Evolutionary conservation across 129 eudicot genomes (phyloP).

Genomic region (Centaurea solstitialis): DNA sequence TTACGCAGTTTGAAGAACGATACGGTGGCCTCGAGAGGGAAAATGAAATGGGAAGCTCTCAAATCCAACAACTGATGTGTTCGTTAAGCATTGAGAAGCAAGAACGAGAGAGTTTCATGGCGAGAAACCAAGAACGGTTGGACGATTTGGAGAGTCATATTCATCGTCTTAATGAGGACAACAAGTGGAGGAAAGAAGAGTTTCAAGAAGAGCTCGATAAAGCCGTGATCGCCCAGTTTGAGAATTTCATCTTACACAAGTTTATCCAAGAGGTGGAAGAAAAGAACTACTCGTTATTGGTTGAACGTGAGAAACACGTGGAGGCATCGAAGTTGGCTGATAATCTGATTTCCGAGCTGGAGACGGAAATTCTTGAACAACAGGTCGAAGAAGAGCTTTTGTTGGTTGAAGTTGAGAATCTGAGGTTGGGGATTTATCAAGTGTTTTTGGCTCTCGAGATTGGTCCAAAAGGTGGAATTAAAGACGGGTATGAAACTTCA

Average conservation of each 20-base stretch:
- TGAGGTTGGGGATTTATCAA: constrained; percentile 70
- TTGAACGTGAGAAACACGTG: constrained; percentile 72
- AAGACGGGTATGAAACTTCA: constrained; percentile 41
- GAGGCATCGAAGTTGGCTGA: constrained; percentile 79
- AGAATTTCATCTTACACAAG: constrained; percentile 78
- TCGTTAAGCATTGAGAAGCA: constrained; percentile 63
- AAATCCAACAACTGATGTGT: constrained; percentile 52
- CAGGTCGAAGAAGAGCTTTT: constrained; percentile 86
- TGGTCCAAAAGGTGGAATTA: constrained; percentile 27
- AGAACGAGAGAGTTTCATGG: constrained; percentile 53
- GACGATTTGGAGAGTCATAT: constrained; percentile 58
- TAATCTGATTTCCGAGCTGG: constrained; percentile 73
- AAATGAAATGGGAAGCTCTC: constrained; percentile 48
- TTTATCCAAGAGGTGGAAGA: constrained; percentile 86
- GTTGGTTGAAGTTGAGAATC: constrained; percentile 74
- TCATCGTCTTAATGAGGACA: constrained; percentile 62
- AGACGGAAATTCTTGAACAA: constrained; percentile 84
- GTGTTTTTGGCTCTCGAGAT: constrained; percentile 61
- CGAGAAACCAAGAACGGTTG: constrained; percentile 51
- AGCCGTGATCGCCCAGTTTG: constrained; percentile 90
- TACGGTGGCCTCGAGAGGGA: constrained; percentile 60
- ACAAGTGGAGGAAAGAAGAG: constrained; percentile 59
- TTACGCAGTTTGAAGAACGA: constrained; percentile 57
- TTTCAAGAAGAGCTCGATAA: constrained; percentile 84
- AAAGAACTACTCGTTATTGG: constrained; percentile 56